Evolutionary conservation across 352 stramenopile species (phyloP).

Genomic region (Globisporangium lucens): DNA sequence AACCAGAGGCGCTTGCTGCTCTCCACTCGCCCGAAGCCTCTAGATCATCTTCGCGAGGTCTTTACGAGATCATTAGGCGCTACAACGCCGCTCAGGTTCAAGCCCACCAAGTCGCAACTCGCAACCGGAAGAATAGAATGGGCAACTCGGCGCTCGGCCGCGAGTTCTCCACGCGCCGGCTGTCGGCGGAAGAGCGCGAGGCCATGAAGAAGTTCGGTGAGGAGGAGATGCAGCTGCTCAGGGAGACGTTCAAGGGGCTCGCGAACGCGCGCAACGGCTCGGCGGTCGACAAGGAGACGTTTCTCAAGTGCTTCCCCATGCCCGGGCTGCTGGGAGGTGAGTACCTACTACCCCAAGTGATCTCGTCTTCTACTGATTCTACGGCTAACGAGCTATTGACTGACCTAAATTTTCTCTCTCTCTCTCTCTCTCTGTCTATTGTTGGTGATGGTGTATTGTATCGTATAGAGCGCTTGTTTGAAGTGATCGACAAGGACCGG

Average conservation of each 20-base stretch:
- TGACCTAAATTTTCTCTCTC: neutral
- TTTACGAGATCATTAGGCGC: no score
- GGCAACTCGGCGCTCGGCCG: slow-evolving; percentile 58
- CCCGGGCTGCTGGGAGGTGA: slow-evolving; percentile 83
- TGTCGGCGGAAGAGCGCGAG: slow-evolving; percentile 55
- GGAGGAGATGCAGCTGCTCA: slow-evolving; percentile 73
- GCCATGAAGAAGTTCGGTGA: slow-evolving; percentile 76
- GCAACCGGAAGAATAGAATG: slow-evolving; percentile 42
- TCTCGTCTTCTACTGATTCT: neutral
- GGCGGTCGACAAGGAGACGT: slow-evolving; percentile 91
- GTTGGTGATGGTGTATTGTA: neutral
- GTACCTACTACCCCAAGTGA: neutral
- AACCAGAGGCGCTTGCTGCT: neutral
- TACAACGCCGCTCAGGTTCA: no score
- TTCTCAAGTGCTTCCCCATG: slow-evolving; percentile 92
- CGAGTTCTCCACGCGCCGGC: slow-evolving; percentile 47
- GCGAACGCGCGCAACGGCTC: slow-evolving; percentile 57
- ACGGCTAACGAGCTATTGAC: neutral
- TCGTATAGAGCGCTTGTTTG: slow-evolving; percentile 82
- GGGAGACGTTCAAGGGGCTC: slow-evolving; percentile 78
- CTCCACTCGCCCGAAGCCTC: neutral
- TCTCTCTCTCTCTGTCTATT: no score
- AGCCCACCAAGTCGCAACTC: neutral
- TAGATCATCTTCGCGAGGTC: neutral
- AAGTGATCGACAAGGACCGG: slow-evolving; percentile 90